Evolutionary conservation across 768 basidiomycete genomes (phyloP).

Genomic region (Tylopilus felleus): DNA sequence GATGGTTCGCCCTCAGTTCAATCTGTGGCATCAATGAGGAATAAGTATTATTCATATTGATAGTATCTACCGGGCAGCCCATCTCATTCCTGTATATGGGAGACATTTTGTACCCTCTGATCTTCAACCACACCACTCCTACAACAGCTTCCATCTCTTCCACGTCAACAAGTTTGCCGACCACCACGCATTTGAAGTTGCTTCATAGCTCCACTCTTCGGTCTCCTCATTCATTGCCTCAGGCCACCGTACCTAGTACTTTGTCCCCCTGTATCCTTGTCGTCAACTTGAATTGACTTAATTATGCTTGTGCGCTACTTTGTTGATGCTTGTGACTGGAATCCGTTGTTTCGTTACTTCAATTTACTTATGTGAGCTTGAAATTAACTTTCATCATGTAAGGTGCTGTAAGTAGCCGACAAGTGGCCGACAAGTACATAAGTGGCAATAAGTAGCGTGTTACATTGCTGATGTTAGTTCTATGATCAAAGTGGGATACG

Average conservation of each 20-base stretch:
- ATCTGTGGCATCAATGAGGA: neutral
- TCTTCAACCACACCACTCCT: neutral
- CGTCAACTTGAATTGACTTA: too few relatives aligned
- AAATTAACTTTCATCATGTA: too few relatives aligned
- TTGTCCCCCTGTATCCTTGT: too few relatives aligned
- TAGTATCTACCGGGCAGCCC: neutral
- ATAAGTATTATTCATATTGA: neutral
- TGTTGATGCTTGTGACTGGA: too few relatives aligned
- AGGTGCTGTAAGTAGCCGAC: too few relatives aligned
- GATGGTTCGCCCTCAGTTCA: constrained; percentile 18
- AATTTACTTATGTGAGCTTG: too few relatives aligned
- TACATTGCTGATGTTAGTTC: neutral
- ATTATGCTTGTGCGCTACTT: too few relatives aligned
- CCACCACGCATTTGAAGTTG: neutral
- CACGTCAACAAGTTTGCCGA: neutral
- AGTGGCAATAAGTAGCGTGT: too few relatives aligned
- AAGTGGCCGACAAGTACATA: too few relatives aligned
- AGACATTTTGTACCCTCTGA: neutral
- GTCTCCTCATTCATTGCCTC: neutral
- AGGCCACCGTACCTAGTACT: too few relatives aligned
- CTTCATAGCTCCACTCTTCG: neutral
- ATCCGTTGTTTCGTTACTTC: too few relatives aligned
- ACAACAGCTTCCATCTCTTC: neutral
- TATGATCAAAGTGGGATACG: neutral
- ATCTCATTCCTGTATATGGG: neutral